A percentile compares a stretch with the other conserved stretches of the same genome.
These are phyloP conservation scores for Melastoma malabathricum DNA, from an alignment of 345 rosid genomes.

Conservation along the genomic window DNA sequence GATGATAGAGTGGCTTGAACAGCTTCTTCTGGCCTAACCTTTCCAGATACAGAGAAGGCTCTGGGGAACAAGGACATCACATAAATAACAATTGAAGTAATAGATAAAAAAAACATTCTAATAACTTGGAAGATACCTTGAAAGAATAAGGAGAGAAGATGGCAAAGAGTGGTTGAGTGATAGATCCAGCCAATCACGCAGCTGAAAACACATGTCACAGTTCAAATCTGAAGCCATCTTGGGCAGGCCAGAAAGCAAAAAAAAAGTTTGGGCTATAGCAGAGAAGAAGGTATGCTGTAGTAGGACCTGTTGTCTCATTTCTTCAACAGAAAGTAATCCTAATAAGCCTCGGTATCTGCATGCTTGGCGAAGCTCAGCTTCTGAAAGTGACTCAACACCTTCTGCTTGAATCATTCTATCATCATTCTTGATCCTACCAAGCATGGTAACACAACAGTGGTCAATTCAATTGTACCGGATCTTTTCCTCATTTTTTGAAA, in stretches of 20 bases:
- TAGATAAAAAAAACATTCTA: neutral
- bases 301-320: conserved; percentile 83
- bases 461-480: too few relatives aligned
- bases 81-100: neutral
- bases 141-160: conserved; percentile 84
- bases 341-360: conserved; percentile 93
- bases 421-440: conserved; percentile 76
- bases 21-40: conserved; percentile 94
- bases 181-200: conserved; percentile 89
- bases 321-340: conserved; percentile 79
- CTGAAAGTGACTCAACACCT: conserved; percentile 87
- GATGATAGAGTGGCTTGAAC: conserved; percentile 95
- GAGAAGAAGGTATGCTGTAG: neutral
- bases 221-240: conserved; percentile 2
- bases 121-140: conserved; percentile 35
- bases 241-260: neutral
- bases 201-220: conserved; percentile 29
- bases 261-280: neutral
- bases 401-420: conserved; percentile 90
- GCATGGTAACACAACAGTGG: neutral
- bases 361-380: conserved; percentile 85
- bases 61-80: conserved; percentile 20
- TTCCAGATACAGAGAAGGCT: conserved; percentile 81
- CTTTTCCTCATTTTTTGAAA: too few relatives aligned
- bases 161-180: conserved; percentile 86